A percentile compares a stretch with the other conserved stretches of the same genome.
These are phyloP conservation scores for Aspergillus melleus DNA, from an alignment of 2,329 filamentous ascomycete genomes.

Conservation along the genomic window DNA sequence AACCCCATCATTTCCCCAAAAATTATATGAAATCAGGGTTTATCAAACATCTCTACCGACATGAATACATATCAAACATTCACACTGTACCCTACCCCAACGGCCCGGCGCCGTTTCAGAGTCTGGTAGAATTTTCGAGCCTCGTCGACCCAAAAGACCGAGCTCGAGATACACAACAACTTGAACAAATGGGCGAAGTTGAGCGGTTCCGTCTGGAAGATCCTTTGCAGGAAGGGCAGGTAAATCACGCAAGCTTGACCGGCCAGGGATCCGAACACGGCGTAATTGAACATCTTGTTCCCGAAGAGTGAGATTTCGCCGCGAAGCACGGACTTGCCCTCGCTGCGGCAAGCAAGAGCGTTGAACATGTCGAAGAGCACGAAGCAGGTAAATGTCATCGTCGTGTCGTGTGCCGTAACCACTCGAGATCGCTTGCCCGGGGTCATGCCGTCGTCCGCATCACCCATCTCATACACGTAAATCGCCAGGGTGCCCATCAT, in stretches of 20 bases:
- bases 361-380: constrained; percentile 99
- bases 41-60: constrained; percentile 8
- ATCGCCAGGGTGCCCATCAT: constrained; percentile 89
- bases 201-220: constrained; percentile 94
- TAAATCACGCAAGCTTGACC: constrained; percentile 93
- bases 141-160: constrained; percentile 95
- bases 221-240: constrained; percentile 85
- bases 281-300: constrained; percentile 96
- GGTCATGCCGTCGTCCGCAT: constrained; percentile 53
- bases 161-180: constrained; percentile 75
- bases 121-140: constrained; percentile 67
- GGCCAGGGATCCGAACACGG: constrained; percentile 77
- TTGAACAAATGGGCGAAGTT: constrained; percentile 70
- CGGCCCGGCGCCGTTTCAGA: constrained; percentile 31
- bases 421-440: constrained; percentile 51
- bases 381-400: constrained; percentile 99
- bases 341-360: constrained; percentile 86
- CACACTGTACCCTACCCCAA: constrained; percentile 42
- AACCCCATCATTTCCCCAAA: background rate
- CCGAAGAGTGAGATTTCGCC: constrained; percentile 81
- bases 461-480: constrained; percentile 89
- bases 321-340: constrained; percentile 81
- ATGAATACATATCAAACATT: constrained; percentile 33
- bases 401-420: constrained; percentile 91
- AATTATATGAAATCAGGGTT: background rate